A percentile compares a stretch with the other conserved stretches of the same genome.
phyloP scores from a whole-genome alignment of 2,329 filamentous ascomycete genomes.

The Claviceps africana region DNA sequence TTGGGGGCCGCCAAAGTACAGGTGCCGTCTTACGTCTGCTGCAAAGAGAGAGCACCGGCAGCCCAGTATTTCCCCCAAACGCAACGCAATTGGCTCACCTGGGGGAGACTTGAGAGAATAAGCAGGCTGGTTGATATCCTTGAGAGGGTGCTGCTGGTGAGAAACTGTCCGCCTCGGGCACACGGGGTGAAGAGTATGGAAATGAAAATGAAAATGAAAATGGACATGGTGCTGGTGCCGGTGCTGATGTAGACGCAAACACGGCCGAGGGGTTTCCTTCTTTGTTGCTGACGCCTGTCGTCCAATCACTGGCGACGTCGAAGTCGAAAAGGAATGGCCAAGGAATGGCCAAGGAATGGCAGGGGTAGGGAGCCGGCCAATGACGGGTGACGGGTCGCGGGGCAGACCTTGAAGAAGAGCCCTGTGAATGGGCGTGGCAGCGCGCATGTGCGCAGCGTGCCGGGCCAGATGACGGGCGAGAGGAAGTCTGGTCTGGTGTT shows the following conservation, averaged over 20 bases:
- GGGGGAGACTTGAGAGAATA: no score
- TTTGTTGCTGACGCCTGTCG: not conserved
- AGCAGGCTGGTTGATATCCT: not conserved
- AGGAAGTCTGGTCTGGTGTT: not conserved
- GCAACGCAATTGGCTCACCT: no score
- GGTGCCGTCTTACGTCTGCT: not conserved
- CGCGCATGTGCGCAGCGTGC: not conserved
- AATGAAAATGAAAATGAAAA: not conserved
- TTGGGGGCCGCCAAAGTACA: not conserved
- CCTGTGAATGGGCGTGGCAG: conserved; percentile 15
- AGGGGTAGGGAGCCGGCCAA: conserved; percentile 9
- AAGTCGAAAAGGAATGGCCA: conserved; percentile 6
- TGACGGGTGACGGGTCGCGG: conserved; percentile 14
- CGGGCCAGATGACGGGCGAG: no score
- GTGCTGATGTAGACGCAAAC: not conserved
- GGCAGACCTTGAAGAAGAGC: conserved; percentile 15
- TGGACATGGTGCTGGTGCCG: no score
- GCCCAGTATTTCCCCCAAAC: no score
- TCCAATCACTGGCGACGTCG: conserved; percentile 6
- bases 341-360: not conserved
- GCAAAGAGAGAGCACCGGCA: not conserved
- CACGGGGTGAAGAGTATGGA: not conserved
- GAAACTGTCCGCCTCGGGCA: not conserved
- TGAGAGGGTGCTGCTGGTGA: not conserved
- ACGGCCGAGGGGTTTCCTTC: not conserved